Conservation (phyloP, 164 flowering plant species). For the Magnolia officinalis region DNA sequence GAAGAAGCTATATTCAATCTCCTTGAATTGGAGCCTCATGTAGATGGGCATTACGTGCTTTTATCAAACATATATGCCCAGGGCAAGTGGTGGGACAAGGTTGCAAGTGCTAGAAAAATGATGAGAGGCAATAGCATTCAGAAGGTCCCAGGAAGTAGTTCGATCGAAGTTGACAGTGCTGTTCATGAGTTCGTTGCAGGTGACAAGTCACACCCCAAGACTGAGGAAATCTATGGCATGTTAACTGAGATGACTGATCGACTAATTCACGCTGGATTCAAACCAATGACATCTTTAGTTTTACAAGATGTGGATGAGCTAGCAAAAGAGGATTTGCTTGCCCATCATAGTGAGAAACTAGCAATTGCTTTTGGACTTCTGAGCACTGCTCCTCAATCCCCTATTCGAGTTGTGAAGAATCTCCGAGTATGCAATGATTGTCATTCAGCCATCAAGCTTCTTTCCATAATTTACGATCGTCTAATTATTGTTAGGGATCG, state of each 20-base stretch:
- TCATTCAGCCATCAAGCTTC: slow-evolving; percentile 29
- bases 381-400: slow-evolving; percentile 19
- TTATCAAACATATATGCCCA: slow-evolving; percentile 33
- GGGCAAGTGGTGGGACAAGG: slow-evolving; percentile 30
- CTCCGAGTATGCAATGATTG: slow-evolving; percentile 42
- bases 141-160: slow-evolving; percentile 37
- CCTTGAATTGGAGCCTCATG: slow-evolving; percentile 29
- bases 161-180: slow-evolving; percentile 27
- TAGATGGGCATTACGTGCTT: slow-evolving; percentile 34
- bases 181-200: slow-evolving; percentile 34
- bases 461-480: slow-evolving; percentile 25
- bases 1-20: slow-evolving; percentile 31
- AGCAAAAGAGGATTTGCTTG: slow-evolving; percentile 19
- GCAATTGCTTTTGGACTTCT: slow-evolving; percentile 40
- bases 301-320: slow-evolving; percentile 26
- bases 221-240: slow-evolving; percentile 25
- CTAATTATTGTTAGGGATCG: slow-evolving; percentile 35
- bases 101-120: slow-evolving; percentile 26
- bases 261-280: slow-evolving; percentile 14
- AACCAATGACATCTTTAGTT: slow-evolving; percentile 19
- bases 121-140: slow-evolving; percentile 26
- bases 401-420: slow-evolving; percentile 36
- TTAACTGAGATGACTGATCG: slow-evolving; percentile 23
- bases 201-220: slow-evolving; percentile 29
- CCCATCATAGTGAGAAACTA: slow-evolving; percentile 39